A percentile compares a stretch with the other conserved stretches of the same genome.
Conservation (phyloP, 805 yeast genomes). For the Torulaspora microellipsoides region DNA sequence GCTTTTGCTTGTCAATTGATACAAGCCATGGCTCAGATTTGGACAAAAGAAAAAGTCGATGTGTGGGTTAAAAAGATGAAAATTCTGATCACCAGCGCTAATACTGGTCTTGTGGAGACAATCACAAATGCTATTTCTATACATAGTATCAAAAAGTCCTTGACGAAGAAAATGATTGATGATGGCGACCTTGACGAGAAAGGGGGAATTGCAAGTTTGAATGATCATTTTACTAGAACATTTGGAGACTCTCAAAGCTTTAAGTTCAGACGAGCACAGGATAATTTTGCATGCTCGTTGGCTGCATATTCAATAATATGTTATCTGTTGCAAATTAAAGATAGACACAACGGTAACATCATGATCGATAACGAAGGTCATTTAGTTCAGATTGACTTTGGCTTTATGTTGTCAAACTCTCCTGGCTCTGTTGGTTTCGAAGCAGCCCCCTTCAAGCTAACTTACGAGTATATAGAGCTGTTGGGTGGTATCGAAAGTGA, state of each 20-base stretch:
- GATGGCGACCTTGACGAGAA: slow-evolving; percentile 60
- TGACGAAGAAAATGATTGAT: slow-evolving; percentile 68
- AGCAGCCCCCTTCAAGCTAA: slow-evolving; percentile 93
- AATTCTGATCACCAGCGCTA: slow-evolving; percentile 84
- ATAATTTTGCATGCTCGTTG: slow-evolving; percentile 76
- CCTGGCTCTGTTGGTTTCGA: slow-evolving; percentile 98
- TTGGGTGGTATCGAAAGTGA: slow-evolving; percentile 73
- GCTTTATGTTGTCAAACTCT: slow-evolving; percentile 84
- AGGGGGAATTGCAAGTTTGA: slow-evolving; percentile 62
- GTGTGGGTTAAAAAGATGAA: slow-evolving; percentile 95
- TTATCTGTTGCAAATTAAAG: slow-evolving; percentile 86
- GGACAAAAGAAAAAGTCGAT: slow-evolving; percentile 64
- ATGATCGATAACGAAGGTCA: slow-evolving; percentile 97
- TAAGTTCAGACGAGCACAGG: slow-evolving; percentile 69
- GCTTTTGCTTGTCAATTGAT: slow-evolving; percentile 96
- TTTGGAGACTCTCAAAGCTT: slow-evolving; percentile 61
- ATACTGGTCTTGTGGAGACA: slow-evolving; percentile 90
- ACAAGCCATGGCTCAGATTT: slow-evolving; percentile 76
- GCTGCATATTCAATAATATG: slow-evolving; percentile 92
- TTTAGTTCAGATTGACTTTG: slow-evolving; percentile 92
- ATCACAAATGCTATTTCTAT: slow-evolving; percentile 91
- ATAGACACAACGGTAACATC: slow-evolving; percentile 95
- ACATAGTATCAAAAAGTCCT: slow-evolving; percentile 89
- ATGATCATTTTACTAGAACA: slow-evolving; percentile 71
- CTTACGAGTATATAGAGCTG: slow-evolving; percentile 82